phyloP scores from a whole-genome alignment of 75 land plant species.

The Larix kaempferi region DNA sequence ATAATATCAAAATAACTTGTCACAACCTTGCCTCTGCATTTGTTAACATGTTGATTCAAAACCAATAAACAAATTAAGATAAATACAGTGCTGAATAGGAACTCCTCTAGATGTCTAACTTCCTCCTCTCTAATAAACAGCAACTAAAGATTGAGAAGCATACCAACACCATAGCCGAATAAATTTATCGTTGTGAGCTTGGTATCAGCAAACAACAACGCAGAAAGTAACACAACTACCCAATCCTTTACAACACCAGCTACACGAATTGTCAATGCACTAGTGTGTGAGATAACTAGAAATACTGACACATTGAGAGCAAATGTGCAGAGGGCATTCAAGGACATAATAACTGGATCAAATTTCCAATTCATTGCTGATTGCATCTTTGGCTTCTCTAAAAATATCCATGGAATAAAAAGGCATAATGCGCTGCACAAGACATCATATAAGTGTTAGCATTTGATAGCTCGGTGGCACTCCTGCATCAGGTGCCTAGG shows the following conservation, averaged over 20 bases:
- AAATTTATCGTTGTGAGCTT: conserved; percentile 81
- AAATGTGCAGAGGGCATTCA: conserved; percentile 93
- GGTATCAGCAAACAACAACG: conserved; percentile 81
- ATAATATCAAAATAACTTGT: conserved; percentile 8
- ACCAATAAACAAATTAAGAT: background rate
- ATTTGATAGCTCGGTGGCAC: too few species aligned
- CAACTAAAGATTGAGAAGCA: background rate
- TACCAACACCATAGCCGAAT: conserved; percentile 92
- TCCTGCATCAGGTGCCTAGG: too few species aligned
- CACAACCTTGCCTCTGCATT: background rate
- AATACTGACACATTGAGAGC: conserved; percentile 95
- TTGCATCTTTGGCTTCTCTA: conserved; percentile 97
- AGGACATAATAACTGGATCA: conserved; percentile 59
- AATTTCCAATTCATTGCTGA: conserved; percentile 60
- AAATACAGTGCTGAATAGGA: background rate
- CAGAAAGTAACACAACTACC: conserved; percentile 90
- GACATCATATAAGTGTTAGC: too few species aligned
- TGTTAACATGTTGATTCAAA: background rate
- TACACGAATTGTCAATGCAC: conserved; percentile 97
- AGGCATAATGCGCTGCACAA: conserved; percentile 86
- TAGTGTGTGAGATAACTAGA: conserved; percentile 89
- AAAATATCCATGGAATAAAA: conserved; percentile 89
- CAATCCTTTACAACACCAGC: conserved; percentile 99
- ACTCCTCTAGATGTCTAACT: background rate
- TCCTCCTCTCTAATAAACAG: background rate